phyloP scores from a whole-genome alignment of 495 filamentous ascomycete genomes.

The Hyphodiscus hymeniophilus region DNA sequence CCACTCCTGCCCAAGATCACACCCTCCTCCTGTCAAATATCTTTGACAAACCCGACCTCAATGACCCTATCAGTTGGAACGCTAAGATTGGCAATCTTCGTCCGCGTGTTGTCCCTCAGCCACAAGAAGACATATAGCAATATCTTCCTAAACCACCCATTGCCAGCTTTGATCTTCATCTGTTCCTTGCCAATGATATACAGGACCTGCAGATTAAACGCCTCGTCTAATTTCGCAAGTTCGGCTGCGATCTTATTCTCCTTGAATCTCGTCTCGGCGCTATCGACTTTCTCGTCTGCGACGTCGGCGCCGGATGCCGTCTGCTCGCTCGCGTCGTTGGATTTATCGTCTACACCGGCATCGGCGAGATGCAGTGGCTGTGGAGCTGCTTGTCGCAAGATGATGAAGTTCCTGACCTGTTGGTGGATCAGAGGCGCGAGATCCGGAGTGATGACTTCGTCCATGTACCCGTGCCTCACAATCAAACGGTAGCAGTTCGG shows the following conservation, averaged over 20 bases:
- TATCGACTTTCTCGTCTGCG: too few relatives aligned
- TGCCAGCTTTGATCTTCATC: conserved; percentile 42
- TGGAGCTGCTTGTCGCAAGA: conserved; percentile 21
- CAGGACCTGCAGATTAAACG: conserved; percentile 50
- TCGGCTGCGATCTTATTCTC: not conserved
- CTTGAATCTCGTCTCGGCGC: too few relatives aligned
- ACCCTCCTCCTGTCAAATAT: conserved; percentile 30
- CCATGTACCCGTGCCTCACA: conserved; percentile 61
- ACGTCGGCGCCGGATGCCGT: too few relatives aligned
- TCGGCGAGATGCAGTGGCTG: conserved; percentile 8
- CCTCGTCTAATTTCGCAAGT: conserved; percentile 18
- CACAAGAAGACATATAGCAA: conserved; percentile 52
- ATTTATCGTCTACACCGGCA: not conserved
- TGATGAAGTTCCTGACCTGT: conserved; percentile 44
- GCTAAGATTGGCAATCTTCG: conserved; percentile 50
- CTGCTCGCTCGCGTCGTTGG: not conserved
- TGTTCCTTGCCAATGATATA: conserved; percentile 71
- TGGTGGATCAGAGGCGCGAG: conserved; percentile 50
- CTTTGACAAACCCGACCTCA: conserved; percentile 65
- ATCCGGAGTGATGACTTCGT: conserved; percentile 55
- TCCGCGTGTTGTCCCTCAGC: conserved; percentile 58
- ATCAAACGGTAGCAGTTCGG: conserved; percentile 56
- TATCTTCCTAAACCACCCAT: conserved; percentile 34
- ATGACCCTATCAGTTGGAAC: conserved; percentile 52
- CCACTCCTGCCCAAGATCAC: too few relatives aligned